Percentiles rank a stretch among this genome's conserved stretches.
Evolutionary conservation across 768 basidiomycete genomes (phyloP).

Genomic region (Amyloporia xantha): DNA sequence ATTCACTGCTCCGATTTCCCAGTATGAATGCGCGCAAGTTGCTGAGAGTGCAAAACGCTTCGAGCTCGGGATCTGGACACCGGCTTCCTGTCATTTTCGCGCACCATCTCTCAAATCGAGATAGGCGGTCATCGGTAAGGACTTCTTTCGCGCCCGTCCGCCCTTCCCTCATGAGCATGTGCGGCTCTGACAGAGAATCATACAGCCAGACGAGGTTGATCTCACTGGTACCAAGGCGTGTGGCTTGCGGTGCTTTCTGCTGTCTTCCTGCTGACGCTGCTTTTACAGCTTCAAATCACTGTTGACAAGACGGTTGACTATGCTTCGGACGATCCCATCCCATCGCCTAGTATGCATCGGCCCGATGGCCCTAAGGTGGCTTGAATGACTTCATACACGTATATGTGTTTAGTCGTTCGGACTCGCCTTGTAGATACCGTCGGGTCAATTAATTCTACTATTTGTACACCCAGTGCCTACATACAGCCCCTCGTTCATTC

Average conservation of each 20-base stretch:
- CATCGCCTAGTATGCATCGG: too few species aligned
- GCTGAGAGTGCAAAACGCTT: slow-evolving; percentile 10
- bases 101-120: slow-evolving; percentile 1
- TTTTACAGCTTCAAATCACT: slow-evolving; percentile 20
- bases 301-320: slow-evolving; percentile 23
- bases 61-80: slow-evolving; percentile 13
- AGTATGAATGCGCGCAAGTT: slow-evolving; percentile 22
- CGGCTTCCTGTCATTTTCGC: slow-evolving; percentile 17
- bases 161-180: background rate
- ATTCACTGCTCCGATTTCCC: background rate
- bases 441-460: too few species aligned
- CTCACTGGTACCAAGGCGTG: slow-evolving; percentile 12
- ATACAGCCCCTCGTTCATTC: too few species aligned
- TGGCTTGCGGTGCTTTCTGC: background rate
- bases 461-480: too few species aligned
- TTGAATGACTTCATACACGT: too few species aligned
- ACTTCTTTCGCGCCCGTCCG: background rate
- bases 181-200: slow-evolving; percentile 8
- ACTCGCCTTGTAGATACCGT: too few species aligned
- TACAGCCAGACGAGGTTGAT: slow-evolving; percentile 10
- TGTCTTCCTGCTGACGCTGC: too few species aligned
- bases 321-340: slow-evolving; percentile 13
- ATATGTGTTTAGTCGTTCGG: too few species aligned
- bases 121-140: slow-evolving; percentile 11
- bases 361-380: too few species aligned